Evolutionary conservation across 2,329 filamentous ascomycete species (phyloP).

Genomic region (Ambrosiella xylebori): DNA sequence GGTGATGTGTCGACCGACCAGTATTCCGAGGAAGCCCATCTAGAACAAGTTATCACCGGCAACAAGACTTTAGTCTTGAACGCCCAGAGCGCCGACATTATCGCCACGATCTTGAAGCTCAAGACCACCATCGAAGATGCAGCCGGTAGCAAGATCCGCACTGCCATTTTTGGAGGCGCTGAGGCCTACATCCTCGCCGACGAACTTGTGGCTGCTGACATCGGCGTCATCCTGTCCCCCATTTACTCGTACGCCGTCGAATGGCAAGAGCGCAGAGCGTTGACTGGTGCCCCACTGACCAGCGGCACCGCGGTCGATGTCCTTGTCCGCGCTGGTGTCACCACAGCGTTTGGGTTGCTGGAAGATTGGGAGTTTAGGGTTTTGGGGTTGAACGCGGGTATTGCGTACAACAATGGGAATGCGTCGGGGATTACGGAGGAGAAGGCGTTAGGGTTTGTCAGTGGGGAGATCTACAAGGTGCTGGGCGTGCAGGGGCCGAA

Average conservation of each 20-base stretch:
- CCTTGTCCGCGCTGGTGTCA: conserved; percentile 41
- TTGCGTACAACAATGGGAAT: conserved; percentile 36
- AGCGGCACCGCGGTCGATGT: conserved; percentile 44
- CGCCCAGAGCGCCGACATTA: conserved; percentile 45
- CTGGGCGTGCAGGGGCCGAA: conserved; percentile 29
- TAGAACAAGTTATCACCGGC: conserved; percentile 36
- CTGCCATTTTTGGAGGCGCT: conserved; percentile 44
- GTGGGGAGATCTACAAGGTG: conserved; percentile 38
- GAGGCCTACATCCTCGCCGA: conserved; percentile 43
- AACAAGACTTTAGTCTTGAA: conserved; percentile 38
- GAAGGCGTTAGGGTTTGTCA: conserved; percentile 39
- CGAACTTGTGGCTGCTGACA: conserved; percentile 37
- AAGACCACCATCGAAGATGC: conserved; percentile 36
- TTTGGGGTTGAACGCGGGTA: conserved; percentile 41
- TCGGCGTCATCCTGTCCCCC: conserved; percentile 44
- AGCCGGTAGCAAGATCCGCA: conserved; percentile 22
- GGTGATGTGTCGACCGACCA: conserved; percentile 21
- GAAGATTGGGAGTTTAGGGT: conserved; percentile 48
- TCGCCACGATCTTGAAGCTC: conserved; percentile 39
- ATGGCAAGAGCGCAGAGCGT: conserved; percentile 45
- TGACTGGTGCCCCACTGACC: conserved; percentile 47
- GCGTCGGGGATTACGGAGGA: conserved; percentile 33
- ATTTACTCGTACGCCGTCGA: conserved; percentile 34
- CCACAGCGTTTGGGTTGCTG: conserved; percentile 37
- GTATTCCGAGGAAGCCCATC: conserved; percentile 32